Base-by-base conservation (phyloP, 2,329 filamentous ascomycete genomes). In the Colletotrichum cereale region DNA sequence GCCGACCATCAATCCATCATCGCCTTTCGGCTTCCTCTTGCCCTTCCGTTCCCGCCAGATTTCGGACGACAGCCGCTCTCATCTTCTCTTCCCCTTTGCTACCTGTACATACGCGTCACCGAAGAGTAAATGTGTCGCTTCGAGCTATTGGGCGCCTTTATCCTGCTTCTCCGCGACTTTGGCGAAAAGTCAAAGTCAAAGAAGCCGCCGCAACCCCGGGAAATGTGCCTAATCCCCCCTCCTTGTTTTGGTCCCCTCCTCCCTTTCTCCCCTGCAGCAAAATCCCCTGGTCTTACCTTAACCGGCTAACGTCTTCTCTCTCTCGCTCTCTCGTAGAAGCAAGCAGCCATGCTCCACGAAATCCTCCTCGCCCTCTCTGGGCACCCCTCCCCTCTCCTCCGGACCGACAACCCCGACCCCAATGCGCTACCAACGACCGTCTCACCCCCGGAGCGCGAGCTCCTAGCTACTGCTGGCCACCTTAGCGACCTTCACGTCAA, bases 301-400 rank as follows among this genome's bases (percentile, higher is more conserved):
- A 29, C 26, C 11, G 24, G 44, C 72, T 73, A 65, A 73, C 55
- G 40, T 26, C 31, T 36, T 34, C 21, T 31, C 18, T 44, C 36
- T 62, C 36, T 8, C 48, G 18, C 44, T 36, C 31, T 48, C 40
- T 14, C n/a, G 10, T 6, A 57, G 62, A 62, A 58, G 26, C 34
- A 53, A 60, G 65, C 75, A 76, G 40, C 75, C 75, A 99, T 99
- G 96, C 93, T 99, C 82, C 96, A 98, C 89, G 96, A 99, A 87
- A 94, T 99, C 85, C 91, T 98, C 82, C 92, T 99, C 82, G 96
- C 95, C 81, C 91, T 98, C 82, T 97, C 95, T 78, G 96, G 96
- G 76, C 94, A 98, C 84, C 92, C 93, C 74, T 98, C 96, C 75
- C 92, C 95, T 75, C 89, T 98, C 79, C 93, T 98, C 84, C 88